Conservation (phyloP, 2,329 filamentous ascomycete species). For the Alternaria sp. region DNA sequence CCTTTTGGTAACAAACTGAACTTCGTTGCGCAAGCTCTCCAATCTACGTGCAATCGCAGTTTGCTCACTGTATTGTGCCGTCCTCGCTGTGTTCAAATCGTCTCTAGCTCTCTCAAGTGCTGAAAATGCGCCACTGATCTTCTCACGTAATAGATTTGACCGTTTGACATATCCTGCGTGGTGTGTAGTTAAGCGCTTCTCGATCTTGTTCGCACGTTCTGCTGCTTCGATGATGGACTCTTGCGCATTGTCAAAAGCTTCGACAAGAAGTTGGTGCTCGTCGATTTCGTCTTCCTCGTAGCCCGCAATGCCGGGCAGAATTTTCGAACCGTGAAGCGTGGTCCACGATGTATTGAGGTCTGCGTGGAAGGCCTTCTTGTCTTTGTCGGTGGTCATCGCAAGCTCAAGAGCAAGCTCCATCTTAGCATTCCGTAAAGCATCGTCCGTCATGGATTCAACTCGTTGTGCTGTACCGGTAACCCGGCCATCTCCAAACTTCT, state of each 20-base stretch:
- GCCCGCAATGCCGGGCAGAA: conserved; percentile 80
- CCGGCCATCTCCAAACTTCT: conserved; percentile 74
- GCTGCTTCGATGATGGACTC: conserved; percentile 76
- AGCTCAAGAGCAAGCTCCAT: conserved; percentile 78
- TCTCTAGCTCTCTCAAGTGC: conserved; percentile 76
- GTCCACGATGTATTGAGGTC: conserved; percentile 59
- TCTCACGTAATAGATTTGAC: conserved; percentile 79
- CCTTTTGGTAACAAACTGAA: conserved; percentile 77
- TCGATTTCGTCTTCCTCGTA: conserved; percentile 81
- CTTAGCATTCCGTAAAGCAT: conserved; percentile 75
- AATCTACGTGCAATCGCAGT: conserved; percentile 76
- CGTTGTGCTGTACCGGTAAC: conserved; percentile 68
- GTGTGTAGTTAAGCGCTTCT: conserved; percentile 90
- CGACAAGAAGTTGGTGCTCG: conserved; percentile 69
- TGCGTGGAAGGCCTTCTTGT: conserved; percentile 56
- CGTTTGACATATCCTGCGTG: conserved; percentile 91
- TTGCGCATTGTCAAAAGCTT: conserved; percentile 79
- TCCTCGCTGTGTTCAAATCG: conserved; percentile 77
- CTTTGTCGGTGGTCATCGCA: conserved; percentile 60
- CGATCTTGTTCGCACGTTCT: conserved; percentile 82
- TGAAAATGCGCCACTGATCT: conserved; percentile 77
- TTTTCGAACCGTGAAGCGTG: conserved; percentile 55
- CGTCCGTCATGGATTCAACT: conserved; percentile 73
- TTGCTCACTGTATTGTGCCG: conserved; percentile 80
- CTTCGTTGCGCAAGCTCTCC: conserved; percentile 80